Evolutionary conservation across 1,139 yeast species (phyloP), one percentile per base, ranked within the genome.

Genomic region (Saccharomyces hybrid): DNA sequence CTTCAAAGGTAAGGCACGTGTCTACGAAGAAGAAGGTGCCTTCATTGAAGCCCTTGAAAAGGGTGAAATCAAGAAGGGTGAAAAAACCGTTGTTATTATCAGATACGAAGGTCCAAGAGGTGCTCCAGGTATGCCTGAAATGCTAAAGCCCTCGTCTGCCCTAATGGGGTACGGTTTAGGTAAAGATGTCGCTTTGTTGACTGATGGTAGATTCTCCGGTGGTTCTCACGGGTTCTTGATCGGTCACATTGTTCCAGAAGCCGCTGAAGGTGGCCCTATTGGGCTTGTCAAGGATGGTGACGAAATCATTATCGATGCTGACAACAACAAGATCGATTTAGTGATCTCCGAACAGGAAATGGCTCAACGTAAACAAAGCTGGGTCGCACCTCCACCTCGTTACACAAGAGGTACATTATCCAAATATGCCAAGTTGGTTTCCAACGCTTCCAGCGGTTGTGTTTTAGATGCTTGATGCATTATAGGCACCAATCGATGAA

Each of bases 91-190:
- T 55, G 91, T 93, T 69, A 81, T 93, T 60, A 93, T 93, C 70
- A 84, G 98, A 78, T 88, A 93, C 73, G 98, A 93, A 75, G 99
- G 99, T 62, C 99, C 99, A 73, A 90, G 84, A 76, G 99, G 99
- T 76, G 99, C 97, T 60, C 99, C 99, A 70, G 99, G 99, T 76
- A 93, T 93, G 99, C 98, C 99, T 53, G 99, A 93, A 76, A 93
- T 93, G 99, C 83, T 93, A 74, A 93, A 93, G 76, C 99, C 99
- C 47, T 88, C 97, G 23, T 84, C 96, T 59, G 97, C 97, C 11
- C 78, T 93, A 62, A 93, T 93, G 98, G 99, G 99, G 65, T 90
- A 90, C 73, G 99, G 99, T 67, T 80, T 93, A 62, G 99, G 99
- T 70, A 83, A 91, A 74, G 98, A 93, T 67, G 96, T 89, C 66